Evolutionary conservation across 1,139 yeast species (phyloP), one percentile per base, ranked within the genome.

Genomic region (Torulaspora globosa): DNA sequence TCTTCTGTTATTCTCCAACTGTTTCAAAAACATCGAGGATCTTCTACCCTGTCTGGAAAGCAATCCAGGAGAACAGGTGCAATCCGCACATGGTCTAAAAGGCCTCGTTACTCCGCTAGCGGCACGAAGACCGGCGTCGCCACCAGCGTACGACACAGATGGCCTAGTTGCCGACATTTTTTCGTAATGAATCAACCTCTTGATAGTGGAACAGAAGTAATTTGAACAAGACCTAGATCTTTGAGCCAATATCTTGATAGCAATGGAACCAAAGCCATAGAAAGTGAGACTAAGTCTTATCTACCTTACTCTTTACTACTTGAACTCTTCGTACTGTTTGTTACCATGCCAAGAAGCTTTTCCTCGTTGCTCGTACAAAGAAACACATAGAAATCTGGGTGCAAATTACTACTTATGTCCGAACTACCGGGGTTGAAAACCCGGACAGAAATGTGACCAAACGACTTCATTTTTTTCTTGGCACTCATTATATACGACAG

Each of bases 21-120:
- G 58, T 45, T 55, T 59, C 41, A 62, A 42, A 48, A 80, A 72
- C 42, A 72, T 58, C 0, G 79, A 70, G 11, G 81, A 70, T 50
- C 83, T 70, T 59, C 80, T 72, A 57, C 74, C 78, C 48, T 76
- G 78, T 58, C 94, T 74, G 15, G 88, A 80, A 43, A 84, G 66
- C 43, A 84, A 69, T 6, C 95, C 95, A 7, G 92, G 92, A 0
- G 90, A 82, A 63, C 94, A 85, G 1, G 88, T 83, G 68, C 95
- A 84, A 67, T 84, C 80, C 42, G 78, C 73, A 64, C 94, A 84
- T 8, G 76, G 74, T 58, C 76, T 69, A 21, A 60, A 57, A 7
- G 61, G 48, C 19, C 47, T 45, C 6, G 46, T 23, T n/a, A 38
- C 28, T 11, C 42, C 47, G 18, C 39, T 48, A 11, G 44, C 35